Conservation (phyloP, 192 early-diverging fungal genomes). For the Coemansia sp. region DNA sequence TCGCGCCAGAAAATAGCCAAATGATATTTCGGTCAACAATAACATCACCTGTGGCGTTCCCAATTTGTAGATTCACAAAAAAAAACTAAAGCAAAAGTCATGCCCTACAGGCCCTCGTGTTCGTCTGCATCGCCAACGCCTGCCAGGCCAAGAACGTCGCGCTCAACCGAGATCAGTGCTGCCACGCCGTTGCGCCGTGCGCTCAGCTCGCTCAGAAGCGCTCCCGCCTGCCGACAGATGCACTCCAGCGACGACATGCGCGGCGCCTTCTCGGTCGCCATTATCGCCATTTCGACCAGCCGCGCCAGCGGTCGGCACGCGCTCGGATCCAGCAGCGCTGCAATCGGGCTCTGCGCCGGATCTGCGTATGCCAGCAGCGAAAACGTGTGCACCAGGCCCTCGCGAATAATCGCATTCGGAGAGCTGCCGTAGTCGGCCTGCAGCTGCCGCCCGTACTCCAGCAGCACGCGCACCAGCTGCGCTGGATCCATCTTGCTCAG, state of each 20-base stretch:
- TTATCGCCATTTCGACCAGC: slow-evolving; percentile 68
- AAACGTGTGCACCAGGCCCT: slow-evolving; percentile 61
- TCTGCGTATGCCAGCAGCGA: slow-evolving; percentile 72
- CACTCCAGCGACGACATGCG: slow-evolving; percentile 59
- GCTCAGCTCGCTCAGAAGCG: slow-evolving; percentile 46
- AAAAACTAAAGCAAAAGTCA: too few relatives aligned
- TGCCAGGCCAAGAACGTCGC: slow-evolving; percentile 31
- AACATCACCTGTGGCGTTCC: too few relatives aligned
- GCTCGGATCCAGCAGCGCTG: slow-evolving; percentile 54
- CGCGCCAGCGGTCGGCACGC: slow-evolving; percentile 61
- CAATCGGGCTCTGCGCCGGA: slow-evolving; percentile 50
- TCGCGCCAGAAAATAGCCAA: too few relatives aligned
- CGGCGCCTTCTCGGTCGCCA: slow-evolving; percentile 58
- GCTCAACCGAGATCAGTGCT: slow-evolving; percentile 41
- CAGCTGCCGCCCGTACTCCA: slow-evolving; percentile 56
- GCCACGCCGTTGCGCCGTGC: slow-evolving; percentile 37
- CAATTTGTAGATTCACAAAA: background rate
- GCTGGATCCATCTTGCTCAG: slow-evolving; percentile 26
- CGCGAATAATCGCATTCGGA: slow-evolving; percentile 41
- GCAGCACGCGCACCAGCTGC: slow-evolving; percentile 44
- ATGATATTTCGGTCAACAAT: too few relatives aligned
- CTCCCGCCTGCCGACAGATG: slow-evolving; percentile 32
- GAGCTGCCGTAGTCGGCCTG: slow-evolving; percentile 55
- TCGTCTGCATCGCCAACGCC: too few relatives aligned
- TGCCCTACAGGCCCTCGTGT: background rate